Evolutionary conservation across 176 grass and related monocot species (phyloP).

Genomic region (Tillandsia fasciculata): DNA sequence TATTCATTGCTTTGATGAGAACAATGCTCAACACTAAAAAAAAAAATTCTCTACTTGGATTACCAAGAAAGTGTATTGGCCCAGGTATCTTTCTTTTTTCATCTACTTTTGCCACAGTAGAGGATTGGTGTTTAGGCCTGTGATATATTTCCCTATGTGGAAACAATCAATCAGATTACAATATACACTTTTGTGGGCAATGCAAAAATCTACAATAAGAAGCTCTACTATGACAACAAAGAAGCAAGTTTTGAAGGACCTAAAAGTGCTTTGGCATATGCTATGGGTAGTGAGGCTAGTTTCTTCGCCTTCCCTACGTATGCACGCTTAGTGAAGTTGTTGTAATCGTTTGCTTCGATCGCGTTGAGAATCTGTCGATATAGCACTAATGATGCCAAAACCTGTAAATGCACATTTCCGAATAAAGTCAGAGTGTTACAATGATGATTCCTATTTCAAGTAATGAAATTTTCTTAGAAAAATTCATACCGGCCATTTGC

Average conservation of each 20-base stretch:
- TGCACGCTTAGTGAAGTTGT: slow-evolving; percentile 88
- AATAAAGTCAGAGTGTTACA: not conserved
- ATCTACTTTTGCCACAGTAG: not conserved
- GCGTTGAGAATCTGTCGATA: slow-evolving; percentile 90
- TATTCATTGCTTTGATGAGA: too few relatives aligned
- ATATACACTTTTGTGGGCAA: not conserved
- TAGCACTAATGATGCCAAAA: slow-evolving; percentile 63
- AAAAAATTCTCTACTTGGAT: too few relatives aligned
- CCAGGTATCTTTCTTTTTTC: too few relatives aligned
- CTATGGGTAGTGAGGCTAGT: slow-evolving; percentile 47
- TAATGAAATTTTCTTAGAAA: not conserved
- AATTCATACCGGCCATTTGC: slow-evolving; percentile 80
- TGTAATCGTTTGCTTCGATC: slow-evolving; percentile 87
- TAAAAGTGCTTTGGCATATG: slow-evolving; percentile 54
- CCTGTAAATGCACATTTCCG: slow-evolving; percentile 20
- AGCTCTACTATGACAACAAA: not conserved
- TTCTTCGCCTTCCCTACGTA: slow-evolving; percentile 84
- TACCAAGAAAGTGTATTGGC: too few relatives aligned
- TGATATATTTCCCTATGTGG: not conserved
- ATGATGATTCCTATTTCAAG: not conserved
- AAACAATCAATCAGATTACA: not conserved
- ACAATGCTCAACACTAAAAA: too few relatives aligned
- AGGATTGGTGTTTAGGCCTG: not conserved
- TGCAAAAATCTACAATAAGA: not conserved
- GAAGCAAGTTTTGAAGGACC: slow-evolving; percentile 15